Evolutionary conservation across 2,329 filamentous ascomycete genomes (phyloP).

Genomic region (Talaromyces sp.): DNA sequence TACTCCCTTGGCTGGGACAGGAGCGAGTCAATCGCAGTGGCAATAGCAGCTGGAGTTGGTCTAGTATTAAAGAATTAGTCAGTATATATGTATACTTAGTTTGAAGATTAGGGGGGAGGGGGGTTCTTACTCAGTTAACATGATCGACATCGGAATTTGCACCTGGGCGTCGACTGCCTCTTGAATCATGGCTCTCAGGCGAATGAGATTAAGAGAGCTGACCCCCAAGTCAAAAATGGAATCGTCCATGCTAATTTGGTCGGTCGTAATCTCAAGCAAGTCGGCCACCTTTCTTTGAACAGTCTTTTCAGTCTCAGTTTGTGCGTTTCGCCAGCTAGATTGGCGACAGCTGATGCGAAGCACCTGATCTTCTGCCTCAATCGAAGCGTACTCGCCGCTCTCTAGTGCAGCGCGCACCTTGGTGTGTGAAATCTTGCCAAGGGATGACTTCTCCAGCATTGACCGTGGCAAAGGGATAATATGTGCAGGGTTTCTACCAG

Average conservation of each 20-base stretch:
- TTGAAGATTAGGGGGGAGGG: background rate
- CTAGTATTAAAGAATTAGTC: background rate
- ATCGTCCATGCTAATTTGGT: background rate
- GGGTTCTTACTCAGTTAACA: background rate
- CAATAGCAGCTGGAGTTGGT: background rate
- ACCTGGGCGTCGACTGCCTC: background rate
- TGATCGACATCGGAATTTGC: background rate
- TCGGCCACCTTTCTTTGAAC: background rate
- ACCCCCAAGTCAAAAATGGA: background rate
- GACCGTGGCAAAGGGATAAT: slow-evolving; percentile 29
- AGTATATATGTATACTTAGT: background rate
- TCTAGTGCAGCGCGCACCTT: slow-evolving; percentile 37
- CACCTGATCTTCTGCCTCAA: slow-evolving; percentile 10
- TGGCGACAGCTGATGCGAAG: background rate
- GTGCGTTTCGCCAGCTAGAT: background rate
- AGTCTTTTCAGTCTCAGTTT: background rate
- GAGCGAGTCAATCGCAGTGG: slow-evolving; percentile 17
- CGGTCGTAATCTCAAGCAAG: background rate
- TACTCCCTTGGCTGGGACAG: slow-evolving; percentile 25
- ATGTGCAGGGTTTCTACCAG: slow-evolving; percentile 17
- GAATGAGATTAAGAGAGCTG: background rate
- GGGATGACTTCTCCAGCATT: slow-evolving; percentile 36
- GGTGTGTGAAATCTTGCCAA: slow-evolving; percentile 46
- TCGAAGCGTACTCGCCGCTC: slow-evolving; percentile 25
- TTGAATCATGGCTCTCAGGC: background rate